Percentiles rank a stretch among this genome's conserved stretches.
phyloP scores from a whole-genome alignment of 371 early-diverging fungal genomes.

The Saksenaea vasiformis region DNA sequence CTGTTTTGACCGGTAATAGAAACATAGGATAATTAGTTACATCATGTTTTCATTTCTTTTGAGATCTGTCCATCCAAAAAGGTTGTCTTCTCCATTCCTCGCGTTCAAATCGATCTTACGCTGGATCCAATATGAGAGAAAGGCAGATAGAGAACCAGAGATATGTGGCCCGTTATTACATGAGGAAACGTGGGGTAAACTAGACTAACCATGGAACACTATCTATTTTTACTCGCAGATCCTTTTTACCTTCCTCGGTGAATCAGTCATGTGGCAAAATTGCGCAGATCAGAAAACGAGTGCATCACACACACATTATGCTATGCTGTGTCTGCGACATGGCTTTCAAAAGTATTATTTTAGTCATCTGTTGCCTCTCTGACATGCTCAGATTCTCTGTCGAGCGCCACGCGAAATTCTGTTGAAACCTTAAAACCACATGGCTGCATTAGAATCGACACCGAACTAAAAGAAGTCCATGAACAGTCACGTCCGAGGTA shows the following conservation, averaged over 20 bases:
- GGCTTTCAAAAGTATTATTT: neutral
- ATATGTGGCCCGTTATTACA: neutral
- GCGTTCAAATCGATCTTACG: neutral
- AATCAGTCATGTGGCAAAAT: neutral
- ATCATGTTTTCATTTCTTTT: too few species aligned
- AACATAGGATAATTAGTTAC: neutral
- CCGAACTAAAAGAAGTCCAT: too few species aligned
- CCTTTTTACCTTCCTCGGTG: neutral
- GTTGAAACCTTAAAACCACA: too few species aligned
- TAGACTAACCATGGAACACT: neutral
- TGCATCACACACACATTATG: neutral
- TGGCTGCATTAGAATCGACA: too few species aligned
- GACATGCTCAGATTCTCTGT: neutral
- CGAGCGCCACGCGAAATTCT: too few species aligned
- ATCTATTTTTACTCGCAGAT: constrained; percentile 1
- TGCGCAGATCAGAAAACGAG: neutral
- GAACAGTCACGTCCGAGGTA: too few species aligned
- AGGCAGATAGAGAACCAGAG: neutral
- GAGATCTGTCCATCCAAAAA: neutral
- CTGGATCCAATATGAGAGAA: neutral
- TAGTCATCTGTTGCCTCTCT: neutral
- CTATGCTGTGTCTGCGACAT: neutral
- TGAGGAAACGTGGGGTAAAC: neutral
- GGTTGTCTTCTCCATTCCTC: neutral
- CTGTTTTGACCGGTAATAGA: neutral